phyloP scores from a whole-genome alignment of 805 yeast species.

The Kuraishia piskuri region DNA sequence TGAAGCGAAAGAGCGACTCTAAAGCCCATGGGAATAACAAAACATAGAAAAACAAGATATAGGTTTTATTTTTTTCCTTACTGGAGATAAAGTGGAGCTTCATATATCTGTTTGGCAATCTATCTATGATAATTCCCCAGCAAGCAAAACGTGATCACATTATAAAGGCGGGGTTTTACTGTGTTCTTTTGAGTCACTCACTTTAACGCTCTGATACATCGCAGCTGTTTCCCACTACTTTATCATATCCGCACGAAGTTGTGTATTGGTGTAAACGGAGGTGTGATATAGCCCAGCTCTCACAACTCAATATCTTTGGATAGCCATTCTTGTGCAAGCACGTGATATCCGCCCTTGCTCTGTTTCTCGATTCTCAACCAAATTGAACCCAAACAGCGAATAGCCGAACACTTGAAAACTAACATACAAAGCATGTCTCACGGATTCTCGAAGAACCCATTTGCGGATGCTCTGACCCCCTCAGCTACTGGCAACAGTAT shows the following conservation, averaged over 20 bases:
- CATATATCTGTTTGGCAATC: neutral
- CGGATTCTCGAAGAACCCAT: slow-evolving; percentile 39
- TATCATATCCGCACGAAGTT: too few species aligned
- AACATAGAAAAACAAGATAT: neutral
- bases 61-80: too few species aligned
- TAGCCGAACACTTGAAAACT: neutral
- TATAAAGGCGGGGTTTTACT: neutral
- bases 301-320: neutral
- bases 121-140: neutral
- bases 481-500: slow-evolving; percentile 21
- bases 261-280: neutral
- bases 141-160: neutral
- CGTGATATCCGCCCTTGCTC: neutral
- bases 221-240: too few species aligned
- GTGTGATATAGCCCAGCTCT: neutral
- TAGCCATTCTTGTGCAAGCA: neutral
- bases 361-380: neutral
- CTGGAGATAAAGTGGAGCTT: too few species aligned
- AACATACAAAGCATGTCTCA: slow-evolving; percentile 1
- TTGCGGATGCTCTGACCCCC: slow-evolving; percentile 37
- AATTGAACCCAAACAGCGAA: neutral
- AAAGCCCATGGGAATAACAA: too few species aligned
- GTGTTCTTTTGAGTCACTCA: neutral
- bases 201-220: neutral
- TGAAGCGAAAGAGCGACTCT: neutral